These are phyloP conservation scores for Coemansia sp. DNA, from an alignment of 192 early-diverging fungal species.

Conservation along the genomic window DNA sequence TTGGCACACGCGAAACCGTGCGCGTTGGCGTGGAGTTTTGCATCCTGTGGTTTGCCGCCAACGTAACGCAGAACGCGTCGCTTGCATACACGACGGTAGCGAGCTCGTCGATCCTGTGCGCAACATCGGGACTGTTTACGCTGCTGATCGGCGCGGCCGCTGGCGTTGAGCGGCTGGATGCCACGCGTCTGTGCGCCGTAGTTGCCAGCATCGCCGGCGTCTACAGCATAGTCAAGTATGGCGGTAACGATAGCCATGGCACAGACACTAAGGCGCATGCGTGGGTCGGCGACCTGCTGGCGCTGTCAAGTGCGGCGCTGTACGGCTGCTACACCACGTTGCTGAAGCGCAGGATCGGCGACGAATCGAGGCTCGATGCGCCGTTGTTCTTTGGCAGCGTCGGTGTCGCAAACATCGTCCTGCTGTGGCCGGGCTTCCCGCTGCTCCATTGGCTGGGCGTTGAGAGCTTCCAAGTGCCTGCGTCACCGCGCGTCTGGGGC, in stretches of 20 bases:
- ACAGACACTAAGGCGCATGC: constrained; percentile 26
- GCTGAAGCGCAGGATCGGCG: constrained; percentile 68
- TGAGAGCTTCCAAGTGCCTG: constrained; percentile 69
- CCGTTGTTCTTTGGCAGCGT: constrained; percentile 81
- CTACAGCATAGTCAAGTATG: constrained; percentile 58
- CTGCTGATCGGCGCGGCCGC: constrained; percentile 64
- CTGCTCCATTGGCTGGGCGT: constrained; percentile 63
- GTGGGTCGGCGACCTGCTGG: constrained; percentile 69
- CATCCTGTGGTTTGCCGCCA: constrained; percentile 81
- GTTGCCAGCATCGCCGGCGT: constrained; percentile 66
- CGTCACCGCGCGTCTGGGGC: constrained; percentile 55
- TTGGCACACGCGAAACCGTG: constrained; percentile 57
- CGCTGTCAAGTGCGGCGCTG: constrained; percentile 71
- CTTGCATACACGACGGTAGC: constrained; percentile 76
- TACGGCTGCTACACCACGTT: constrained; percentile 79
- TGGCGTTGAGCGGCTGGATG: constrained; percentile 65
- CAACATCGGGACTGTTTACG: constrained; percentile 77
- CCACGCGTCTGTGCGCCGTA: constrained; percentile 62
- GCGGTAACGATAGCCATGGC: constrained; percentile 1
- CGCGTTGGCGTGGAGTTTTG: constrained; percentile 69
- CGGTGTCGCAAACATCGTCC: constrained; percentile 67
- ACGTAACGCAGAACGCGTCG: constrained; percentile 72
- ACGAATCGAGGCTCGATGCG: constrained; percentile 71
- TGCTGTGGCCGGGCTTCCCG: constrained; percentile 69
- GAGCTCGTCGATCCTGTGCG: constrained; percentile 73